Percentiles rank a stretch among this genome's conserved stretches.
These are phyloP conservation scores for Magnusiomyces magnusii DNA, from an alignment of 1,139 yeast species.

Conservation along the genomic window DNA sequence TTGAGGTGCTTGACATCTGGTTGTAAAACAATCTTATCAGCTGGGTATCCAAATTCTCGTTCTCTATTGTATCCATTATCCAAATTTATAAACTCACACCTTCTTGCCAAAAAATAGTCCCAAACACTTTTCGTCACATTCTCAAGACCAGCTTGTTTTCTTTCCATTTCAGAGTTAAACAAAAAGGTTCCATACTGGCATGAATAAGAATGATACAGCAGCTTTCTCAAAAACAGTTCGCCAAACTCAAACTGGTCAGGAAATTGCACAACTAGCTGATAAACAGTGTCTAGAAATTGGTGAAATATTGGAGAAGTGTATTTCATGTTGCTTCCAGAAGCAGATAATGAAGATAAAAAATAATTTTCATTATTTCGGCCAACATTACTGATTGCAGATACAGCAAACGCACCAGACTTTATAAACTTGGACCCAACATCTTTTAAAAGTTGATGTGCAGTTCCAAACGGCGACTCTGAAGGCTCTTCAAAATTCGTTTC, in stretches of 20 bases:
- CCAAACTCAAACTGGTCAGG: constrained; percentile 78
- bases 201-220: constrained; percentile 81
- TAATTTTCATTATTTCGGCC: not conserved
- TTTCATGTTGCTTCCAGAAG: constrained; percentile 31
- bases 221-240: constrained; percentile 74
- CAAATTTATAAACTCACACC: constrained; percentile 46
- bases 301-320: constrained; percentile 85
- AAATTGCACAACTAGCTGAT: constrained; percentile 64
- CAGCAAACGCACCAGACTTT: constrained; percentile 17
- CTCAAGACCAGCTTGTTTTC: constrained; percentile 37
- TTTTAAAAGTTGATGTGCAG: constrained; percentile 36
- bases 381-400: not conserved
- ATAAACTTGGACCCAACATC: constrained; percentile 31
- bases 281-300: constrained; percentile 85
- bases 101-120: constrained; percentile 84
- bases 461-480: constrained; percentile 25
- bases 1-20: constrained; percentile 61
- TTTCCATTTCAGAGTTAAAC: constrained; percentile 64
- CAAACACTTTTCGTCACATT: constrained; percentile 70
- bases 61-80: constrained; percentile 12
- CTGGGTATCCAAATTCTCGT: constrained; percentile 19
- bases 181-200: constrained; percentile 94
- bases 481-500: constrained; percentile 21
- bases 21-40: constrained; percentile 44
- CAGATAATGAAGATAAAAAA: no score